These are phyloP conservation scores for Neurospora terricola DNA, from an alignment of 495 filamentous ascomycete species.

Conservation along the genomic window DNA sequence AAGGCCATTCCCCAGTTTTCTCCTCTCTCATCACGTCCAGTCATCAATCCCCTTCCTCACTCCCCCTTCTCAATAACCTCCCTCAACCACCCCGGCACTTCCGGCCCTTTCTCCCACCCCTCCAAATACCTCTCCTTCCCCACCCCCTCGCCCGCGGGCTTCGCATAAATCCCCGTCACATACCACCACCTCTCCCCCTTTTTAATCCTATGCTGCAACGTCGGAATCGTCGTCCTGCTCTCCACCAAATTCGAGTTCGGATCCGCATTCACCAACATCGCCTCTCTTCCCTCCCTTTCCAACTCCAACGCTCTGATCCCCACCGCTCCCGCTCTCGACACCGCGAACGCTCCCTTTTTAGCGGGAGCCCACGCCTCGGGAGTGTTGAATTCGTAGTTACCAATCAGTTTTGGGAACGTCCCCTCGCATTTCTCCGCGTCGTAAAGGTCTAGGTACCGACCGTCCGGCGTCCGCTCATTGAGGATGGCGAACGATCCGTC, in stretches of 20 bases:
- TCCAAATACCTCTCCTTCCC: slow-evolving; percentile 32
- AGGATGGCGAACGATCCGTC: slow-evolving; percentile 65
- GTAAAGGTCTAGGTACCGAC: slow-evolving; percentile 48
- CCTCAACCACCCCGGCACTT: slow-evolving; percentile 45
- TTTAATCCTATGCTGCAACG: slow-evolving; percentile 42
- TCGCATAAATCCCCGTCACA: slow-evolving; percentile 40
- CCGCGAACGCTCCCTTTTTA: slow-evolving; percentile 46
- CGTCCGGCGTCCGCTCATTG: slow-evolving; percentile 47
- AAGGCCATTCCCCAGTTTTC: background rate
- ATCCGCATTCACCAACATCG: slow-evolving; percentile 59
- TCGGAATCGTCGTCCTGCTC: slow-evolving; percentile 59
- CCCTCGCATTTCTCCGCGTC: slow-evolving; percentile 32
- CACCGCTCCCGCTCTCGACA: slow-evolving; percentile 53
- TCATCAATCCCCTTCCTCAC: background rate
- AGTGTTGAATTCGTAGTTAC: slow-evolving; percentile 44
- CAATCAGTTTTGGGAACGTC: slow-evolving; percentile 40
- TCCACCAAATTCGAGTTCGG: slow-evolving; percentile 69
- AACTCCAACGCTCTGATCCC: slow-evolving; percentile 53
- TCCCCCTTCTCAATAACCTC: slow-evolving; percentile 27
- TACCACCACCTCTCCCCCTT: slow-evolving; percentile 40
- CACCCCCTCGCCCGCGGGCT: slow-evolving; percentile 32
- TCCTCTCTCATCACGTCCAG: background rate
- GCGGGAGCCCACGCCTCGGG: slow-evolving; percentile 48
- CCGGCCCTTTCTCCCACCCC: slow-evolving; percentile 45
- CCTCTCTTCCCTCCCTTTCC: slow-evolving; percentile 27